Conservation (phyloP, 768 basidiomycete species). For the Boletus sp. region DNA sequence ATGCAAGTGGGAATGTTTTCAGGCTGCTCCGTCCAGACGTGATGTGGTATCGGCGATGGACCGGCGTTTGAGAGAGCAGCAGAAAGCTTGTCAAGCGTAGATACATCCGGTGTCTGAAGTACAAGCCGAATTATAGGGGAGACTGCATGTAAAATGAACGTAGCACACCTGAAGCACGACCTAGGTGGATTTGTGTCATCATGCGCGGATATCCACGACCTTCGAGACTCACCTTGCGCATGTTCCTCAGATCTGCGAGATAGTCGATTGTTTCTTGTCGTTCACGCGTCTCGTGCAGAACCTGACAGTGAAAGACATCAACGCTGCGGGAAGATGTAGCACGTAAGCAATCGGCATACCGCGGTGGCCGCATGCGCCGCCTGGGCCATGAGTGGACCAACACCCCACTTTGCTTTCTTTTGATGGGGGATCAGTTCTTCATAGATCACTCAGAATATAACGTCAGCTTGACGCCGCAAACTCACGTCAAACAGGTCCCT, state of each 20-base stretch:
- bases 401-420: slow-evolving; percentile 43
- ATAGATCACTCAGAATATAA: not conserved
- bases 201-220: not conserved
- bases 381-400: slow-evolving; percentile 46
- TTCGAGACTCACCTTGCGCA: slow-evolving; percentile 38
- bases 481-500: slow-evolving; percentile 42
- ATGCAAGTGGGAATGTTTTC: slow-evolving; percentile 43
- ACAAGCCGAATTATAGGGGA: too few relatives aligned
- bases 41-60: slow-evolving; percentile 34
- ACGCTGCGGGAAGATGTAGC: not conserved
- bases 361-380: slow-evolving; percentile 44
- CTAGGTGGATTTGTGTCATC: slow-evolving; percentile 19
- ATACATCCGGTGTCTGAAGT: slow-evolving; percentile 33
- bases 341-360: slow-evolving; percentile 15
- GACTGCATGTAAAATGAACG: not conserved
- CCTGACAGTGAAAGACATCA: slow-evolving; percentile 21
- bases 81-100: slow-evolving; percentile 34
- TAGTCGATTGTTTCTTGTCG: slow-evolving; percentile 39
- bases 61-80: slow-evolving; percentile 21
- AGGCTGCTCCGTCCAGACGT: slow-evolving; percentile 45
- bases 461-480: not conserved
- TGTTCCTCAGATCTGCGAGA: slow-evolving; percentile 37
- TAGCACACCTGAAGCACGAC: slow-evolving; percentile 40
- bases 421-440: not conserved
- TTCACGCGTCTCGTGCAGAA: slow-evolving; percentile 40